Evolutionary conservation across 2,329 filamentous ascomycete species (phyloP).

Genomic region (Paraconiothyrium brasiliense): DNA sequence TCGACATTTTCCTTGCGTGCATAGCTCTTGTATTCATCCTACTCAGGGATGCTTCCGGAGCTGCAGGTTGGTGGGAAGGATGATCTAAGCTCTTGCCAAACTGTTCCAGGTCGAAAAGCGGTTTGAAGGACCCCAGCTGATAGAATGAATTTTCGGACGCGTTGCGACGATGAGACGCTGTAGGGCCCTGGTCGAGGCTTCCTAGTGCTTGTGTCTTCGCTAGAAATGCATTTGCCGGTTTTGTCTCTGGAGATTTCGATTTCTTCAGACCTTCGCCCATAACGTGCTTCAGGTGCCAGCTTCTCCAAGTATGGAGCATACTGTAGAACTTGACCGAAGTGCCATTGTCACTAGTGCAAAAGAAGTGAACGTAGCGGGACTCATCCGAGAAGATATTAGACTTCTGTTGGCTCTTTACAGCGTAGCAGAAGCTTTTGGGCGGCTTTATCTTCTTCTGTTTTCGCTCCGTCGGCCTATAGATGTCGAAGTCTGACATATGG

Average conservation of each 20-base stretch:
- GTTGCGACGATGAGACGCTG: conserved; percentile 38
- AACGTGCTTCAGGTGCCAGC: conserved; percentile 86
- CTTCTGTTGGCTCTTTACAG: conserved; percentile 92
- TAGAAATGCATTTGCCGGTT: conserved; percentile 33
- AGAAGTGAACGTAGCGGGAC: conserved; percentile 91
- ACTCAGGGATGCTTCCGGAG: conserved; percentile 27
- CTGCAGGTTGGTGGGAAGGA: conserved; percentile 30
- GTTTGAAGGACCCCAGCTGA: conserved; percentile 72
- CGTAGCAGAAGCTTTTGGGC: conserved; percentile 86
- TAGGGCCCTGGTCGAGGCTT: conserved; percentile 23
- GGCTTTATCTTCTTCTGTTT: conserved; percentile 78
- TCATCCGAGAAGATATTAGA: conserved; percentile 82
- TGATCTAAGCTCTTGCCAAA: conserved; percentile 59
- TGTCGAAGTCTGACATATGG: conserved; percentile 90
- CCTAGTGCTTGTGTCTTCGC: conserved; percentile 21
- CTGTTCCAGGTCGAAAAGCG: conserved; percentile 70
- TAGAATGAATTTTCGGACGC: conserved; percentile 63
- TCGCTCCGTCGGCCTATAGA: conserved; percentile 78
- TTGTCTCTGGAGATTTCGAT: conserved; percentile 44
- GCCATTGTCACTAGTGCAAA: conserved; percentile 77
- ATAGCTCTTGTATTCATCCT: conserved; percentile 38
- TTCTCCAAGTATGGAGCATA: conserved; percentile 82
- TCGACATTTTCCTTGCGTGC: conserved; percentile 49
- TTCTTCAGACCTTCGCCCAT: conserved; percentile 65
- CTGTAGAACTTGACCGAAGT: conserved; percentile 75